Base-by-base conservation (phyloP, 2,329 filamentous ascomycete species). In the Clonostachys rhizophaga region DNA sequence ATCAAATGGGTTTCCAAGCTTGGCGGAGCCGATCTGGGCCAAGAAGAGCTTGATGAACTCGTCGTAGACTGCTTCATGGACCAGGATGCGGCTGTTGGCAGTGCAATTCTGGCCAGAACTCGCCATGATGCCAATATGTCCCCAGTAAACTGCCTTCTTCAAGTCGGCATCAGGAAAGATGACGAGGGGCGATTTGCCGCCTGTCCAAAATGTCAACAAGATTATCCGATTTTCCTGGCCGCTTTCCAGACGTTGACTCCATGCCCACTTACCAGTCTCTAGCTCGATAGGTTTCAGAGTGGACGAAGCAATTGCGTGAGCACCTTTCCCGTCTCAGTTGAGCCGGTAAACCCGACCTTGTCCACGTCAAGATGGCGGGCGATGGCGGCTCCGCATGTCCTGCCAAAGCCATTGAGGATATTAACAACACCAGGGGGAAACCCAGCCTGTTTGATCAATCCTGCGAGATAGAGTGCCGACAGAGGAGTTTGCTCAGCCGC, bases 111-210 rank as follows among this genome's bases (percentile, higher is more conserved):
- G 91, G 34, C 91, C 91, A 0, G 87, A 88, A 54, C 86, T 91
- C 75, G 87, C 95, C 71, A 95, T 95, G 67, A 95, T 95, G 57
- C 90, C 91, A 75, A 95, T 89, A 86, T 95, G 91, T 52, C 89
- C 90, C 34, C 88, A 87, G 58, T 95, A 86, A 34, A 89, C 91
- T n/a, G 91, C 91, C 57, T 82, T 81, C 42, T 89, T 84, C 16
- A 92, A 66, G 45, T 89, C 81, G n/a, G 87, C 87, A 58, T 94
- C 90, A 1, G 88, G 87, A 1, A 95, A 80, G 42, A 96, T 76
- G 44, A 96, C 73, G 40, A 90, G 74, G 1, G 90, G 88, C 50
- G 85, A 90, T 70, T 95, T 95, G 43, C 91, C 91, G 47, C 91
- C 91, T 0, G 95, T 77, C 68, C 95, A 91, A 87, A 95, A 91